A percentile compares a stretch with the other conserved stretches of the same genome.
Evolutionary conservation across 225 moss, liverwort and hornwort species (phyloP).

Genomic region (Lunularia cruciata): DNA sequence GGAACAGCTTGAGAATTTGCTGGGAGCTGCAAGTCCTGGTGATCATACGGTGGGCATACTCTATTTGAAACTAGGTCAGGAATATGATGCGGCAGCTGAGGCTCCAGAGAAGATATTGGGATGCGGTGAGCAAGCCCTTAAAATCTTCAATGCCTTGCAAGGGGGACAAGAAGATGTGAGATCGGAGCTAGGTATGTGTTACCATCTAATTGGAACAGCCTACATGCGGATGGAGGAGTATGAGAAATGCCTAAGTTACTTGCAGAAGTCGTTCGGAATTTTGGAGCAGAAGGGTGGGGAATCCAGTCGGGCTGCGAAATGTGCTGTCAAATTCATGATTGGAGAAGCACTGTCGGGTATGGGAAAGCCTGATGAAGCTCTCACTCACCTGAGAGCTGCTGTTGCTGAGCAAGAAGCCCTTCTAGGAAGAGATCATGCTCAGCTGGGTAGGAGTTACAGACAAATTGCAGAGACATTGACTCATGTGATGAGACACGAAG

Average conservation of each 20-base stretch:
- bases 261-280: conserved; percentile 53
- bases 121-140: conserved; percentile 72
- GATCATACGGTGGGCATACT: conserved; percentile 37
- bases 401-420: conserved; percentile 77
- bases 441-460: conserved; percentile 73
- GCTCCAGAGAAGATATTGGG: conserved; percentile 58
- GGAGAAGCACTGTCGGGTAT: conserved; percentile 67
- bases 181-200: conserved; percentile 71
- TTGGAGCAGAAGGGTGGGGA: conserved; percentile 60
- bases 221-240: conserved; percentile 62
- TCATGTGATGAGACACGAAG: conserved; percentile 81
- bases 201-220: conserved; percentile 72
- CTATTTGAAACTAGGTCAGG: conserved; percentile 71
- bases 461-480: conserved; percentile 82
- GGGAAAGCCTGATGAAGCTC: conserved; percentile 84
- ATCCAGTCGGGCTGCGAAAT: conserved; percentile 61
- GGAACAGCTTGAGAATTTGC: conserved; percentile 39
- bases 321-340: conserved; percentile 66
- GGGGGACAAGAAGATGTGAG: conserved; percentile 45
- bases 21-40: conserved; percentile 23
- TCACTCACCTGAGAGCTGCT: conserved; percentile 63
- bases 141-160: conserved; percentile 48
- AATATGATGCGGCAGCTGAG: conserved; percentile 69
- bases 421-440: conserved; percentile 61
- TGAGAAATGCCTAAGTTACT: conserved; percentile 54